Conservation (phyloP, 129 eudicot genomes). For the Centrapalus pauciflorus region DNA sequence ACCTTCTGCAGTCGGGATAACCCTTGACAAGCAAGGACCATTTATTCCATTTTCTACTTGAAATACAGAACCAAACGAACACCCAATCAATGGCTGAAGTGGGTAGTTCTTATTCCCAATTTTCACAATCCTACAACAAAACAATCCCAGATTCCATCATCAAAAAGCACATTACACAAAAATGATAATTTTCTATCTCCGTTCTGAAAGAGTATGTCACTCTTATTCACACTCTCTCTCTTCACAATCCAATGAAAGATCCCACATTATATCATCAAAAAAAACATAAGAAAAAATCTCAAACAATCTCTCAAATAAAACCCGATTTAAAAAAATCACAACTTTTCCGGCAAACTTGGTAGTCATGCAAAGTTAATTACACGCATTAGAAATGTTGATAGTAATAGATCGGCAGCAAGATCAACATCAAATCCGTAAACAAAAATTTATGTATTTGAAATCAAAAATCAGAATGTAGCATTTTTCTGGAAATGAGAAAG, state of each 20-base stretch:
- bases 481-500: not conserved
- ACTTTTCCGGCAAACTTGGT: not conserved
- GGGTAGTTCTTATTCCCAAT: constrained; percentile 60
- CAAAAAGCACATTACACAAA: not conserved
- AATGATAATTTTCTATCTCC: too few species aligned
- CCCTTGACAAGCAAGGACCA: constrained; percentile 64
- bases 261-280: not conserved
- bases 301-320: not conserved
- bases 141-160: constrained; percentile 13
- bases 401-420: not conserved
- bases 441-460: not conserved
- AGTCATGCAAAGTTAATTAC: not conserved
- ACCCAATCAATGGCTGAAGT: constrained; percentile 83
- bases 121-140: constrained; percentile 58
- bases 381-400: not conserved
- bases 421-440: not conserved
- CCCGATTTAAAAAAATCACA: not conserved
- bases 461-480: not conserved
- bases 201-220: constrained; percentile 22
- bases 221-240: constrained; percentile 54
- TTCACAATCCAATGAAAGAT: constrained; percentile 38
- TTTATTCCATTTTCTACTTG: constrained; percentile 60
- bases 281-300: not conserved
- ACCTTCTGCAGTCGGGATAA: constrained; percentile 45
- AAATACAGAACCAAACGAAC: constrained; percentile 80